These are phyloP conservation scores for Penicillium rolfsii DNA, from an alignment of 2,329 filamentous ascomycete genomes.

Conservation along the genomic window DNA sequence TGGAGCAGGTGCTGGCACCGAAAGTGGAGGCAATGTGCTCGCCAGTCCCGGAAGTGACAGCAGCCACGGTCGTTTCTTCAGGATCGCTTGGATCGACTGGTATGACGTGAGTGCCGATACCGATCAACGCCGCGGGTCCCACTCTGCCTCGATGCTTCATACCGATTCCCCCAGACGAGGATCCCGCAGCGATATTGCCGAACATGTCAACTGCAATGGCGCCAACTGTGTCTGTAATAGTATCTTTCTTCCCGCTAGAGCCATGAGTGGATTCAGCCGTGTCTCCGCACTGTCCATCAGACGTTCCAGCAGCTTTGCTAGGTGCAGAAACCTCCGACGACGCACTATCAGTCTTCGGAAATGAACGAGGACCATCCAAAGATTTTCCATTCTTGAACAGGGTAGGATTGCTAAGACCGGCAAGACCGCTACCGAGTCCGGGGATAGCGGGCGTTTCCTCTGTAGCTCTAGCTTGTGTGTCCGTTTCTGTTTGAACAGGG, in stretches of 20 bases:
- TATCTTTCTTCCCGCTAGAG: slow-evolving; percentile 48
- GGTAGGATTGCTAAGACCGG: background rate
- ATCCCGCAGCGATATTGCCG: slow-evolving; percentile 89
- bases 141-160: slow-evolving; percentile 96
- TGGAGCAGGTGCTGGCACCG: slow-evolving; percentile 83
- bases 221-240: slow-evolving; percentile 91
- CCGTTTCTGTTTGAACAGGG: background rate
- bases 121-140: slow-evolving; percentile 89
- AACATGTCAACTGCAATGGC: slow-evolving; percentile 87
- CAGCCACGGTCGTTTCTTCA: slow-evolving; percentile 71
- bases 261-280: background rate
- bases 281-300: background rate
- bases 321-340: background rate
- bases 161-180: slow-evolving; percentile 95
- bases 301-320: background rate
- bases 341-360: background rate
- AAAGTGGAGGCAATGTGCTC: slow-evolving; percentile 98
- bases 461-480: background rate
- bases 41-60: slow-evolving; percentile 90
- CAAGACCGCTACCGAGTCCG: background rate
- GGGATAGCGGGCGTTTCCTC: background rate
- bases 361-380: background rate
- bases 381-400: background rate
- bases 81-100: slow-evolving; percentile 72
- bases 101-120: slow-evolving; percentile 87